A percentile compares a stretch with the other conserved stretches of the same genome.
These are phyloP conservation scores for Aspergillus sp. DNA, from an alignment of 2,329 filamentous ascomycete species.

Conservation along the genomic window DNA sequence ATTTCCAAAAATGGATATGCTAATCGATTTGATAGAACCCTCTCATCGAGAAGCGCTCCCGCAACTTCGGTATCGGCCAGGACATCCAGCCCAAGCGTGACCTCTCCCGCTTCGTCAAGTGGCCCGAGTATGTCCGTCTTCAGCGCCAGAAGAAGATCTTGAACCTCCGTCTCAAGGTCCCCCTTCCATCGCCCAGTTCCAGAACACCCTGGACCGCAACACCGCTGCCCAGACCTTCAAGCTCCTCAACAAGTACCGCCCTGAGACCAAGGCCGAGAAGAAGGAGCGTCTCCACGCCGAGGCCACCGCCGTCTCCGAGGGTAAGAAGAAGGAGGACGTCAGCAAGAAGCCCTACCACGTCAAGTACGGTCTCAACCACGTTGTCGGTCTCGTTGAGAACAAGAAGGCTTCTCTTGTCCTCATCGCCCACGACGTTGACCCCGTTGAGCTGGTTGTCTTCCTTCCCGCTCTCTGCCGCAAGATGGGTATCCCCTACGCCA, in stretches of 20 bases:
- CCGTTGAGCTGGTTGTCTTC: conserved; percentile 99
- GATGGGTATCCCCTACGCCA: conserved; percentile 99
- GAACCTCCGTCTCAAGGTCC: conserved; percentile 97
- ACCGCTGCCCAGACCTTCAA: conserved; percentile 96
- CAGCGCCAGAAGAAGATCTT: conserved; percentile 95
- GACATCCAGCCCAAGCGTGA: conserved; percentile 97
- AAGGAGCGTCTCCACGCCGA: conserved; percentile 99
- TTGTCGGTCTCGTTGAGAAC: conserved; percentile 95
- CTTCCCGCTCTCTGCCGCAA: conserved; percentile 98
- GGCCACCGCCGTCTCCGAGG: conserved; percentile 94
- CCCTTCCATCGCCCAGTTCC: conserved; percentile 95
- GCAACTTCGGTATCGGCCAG: conserved; percentile 98
- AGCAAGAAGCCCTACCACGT: conserved; percentile 99
- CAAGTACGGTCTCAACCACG: conserved; percentile 99
- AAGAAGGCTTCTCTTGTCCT: conserved; percentile 99
- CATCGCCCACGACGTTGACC: conserved; percentile 99
- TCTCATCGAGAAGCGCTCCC: conserved; percentile 94
- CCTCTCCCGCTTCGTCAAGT: conserved; percentile 97
- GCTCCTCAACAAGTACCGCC: conserved; percentile 99
- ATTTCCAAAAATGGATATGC: conserved; percentile 2
- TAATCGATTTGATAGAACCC: conserved; percentile 66
- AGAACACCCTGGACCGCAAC: conserved; percentile 94
- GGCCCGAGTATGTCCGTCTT: conserved; percentile 98
- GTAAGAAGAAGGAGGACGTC: conserved; percentile 99
- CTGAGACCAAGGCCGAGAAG: conserved; percentile 99